Evolutionary conservation across 2,329 filamentous ascomycete genomes (phyloP).

Genomic region (Xylariaceae sp.): DNA sequence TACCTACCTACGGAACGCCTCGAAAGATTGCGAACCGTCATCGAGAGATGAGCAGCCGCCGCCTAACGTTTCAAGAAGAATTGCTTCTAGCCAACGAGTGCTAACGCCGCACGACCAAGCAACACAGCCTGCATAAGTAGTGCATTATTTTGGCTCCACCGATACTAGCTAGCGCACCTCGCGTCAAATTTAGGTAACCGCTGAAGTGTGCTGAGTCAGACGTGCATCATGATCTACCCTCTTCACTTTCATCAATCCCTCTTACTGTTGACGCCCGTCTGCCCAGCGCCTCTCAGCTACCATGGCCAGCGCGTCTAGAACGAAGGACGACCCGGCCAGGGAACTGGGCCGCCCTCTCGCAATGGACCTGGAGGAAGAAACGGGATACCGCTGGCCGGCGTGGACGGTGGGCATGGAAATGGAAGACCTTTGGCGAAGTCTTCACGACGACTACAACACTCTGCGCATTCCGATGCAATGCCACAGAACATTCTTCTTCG

Average conservation of each 20-base stretch:
- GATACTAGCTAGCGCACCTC: too few species aligned
- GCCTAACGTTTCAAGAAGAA: neutral
- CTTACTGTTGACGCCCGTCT: neutral
- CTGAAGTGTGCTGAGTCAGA: neutral
- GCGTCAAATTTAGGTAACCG: too few species aligned
- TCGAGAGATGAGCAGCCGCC: neutral
- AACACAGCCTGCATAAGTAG: neutral
- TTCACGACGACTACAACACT: slow-evolving; percentile 6
- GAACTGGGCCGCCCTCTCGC: neutral
- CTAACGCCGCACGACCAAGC: neutral
- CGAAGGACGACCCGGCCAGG: neutral
- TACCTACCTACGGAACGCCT: too few species aligned
- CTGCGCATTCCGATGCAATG: slow-evolving; percentile 3
- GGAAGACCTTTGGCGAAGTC: neutral
- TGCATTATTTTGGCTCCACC: too few species aligned
- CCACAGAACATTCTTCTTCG: slow-evolving; percentile 1
- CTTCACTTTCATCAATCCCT: neutral
- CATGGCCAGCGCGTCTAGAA: neutral
- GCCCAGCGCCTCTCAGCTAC: neutral
- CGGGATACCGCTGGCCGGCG: neutral
- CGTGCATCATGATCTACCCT: neutral
- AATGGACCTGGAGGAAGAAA: neutral
- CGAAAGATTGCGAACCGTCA: neutral
- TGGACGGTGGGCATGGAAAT: neutral
- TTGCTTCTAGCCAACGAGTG: neutral